Conservation (phyloP, 208 protist species). For the Trypanosoma rangeli region DNA sequence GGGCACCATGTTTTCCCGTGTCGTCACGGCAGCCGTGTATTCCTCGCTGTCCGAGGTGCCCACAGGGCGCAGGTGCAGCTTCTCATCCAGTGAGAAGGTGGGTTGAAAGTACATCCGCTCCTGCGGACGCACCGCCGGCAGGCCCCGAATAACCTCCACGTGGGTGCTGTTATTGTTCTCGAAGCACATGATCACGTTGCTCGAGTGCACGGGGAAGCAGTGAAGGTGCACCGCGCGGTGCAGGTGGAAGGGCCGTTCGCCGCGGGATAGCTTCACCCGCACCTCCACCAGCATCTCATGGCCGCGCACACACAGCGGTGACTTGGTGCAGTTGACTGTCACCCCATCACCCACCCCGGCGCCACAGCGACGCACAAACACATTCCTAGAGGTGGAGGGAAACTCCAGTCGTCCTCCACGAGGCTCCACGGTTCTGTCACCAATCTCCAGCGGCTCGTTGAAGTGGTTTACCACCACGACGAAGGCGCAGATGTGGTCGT, state of each 20-base stretch:
- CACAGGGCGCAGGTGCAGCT: conserved; percentile 50
- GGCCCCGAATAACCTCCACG: conserved; percentile 33
- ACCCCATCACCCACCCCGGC: conserved; percentile 29
- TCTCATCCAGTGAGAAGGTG: conserved; percentile 37
- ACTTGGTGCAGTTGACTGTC: conserved; percentile 49
- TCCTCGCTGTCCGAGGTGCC: conserved; percentile 14
- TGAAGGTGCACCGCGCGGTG: conserved; percentile 53
- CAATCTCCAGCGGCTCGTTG: conserved; percentile 30
- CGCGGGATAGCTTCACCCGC: conserved; percentile 32
- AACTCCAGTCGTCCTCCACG: conserved; percentile 49
- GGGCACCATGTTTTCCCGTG: conserved; percentile 27
- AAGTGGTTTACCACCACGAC: conserved; percentile 62
- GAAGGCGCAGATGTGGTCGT: conserved; percentile 29
- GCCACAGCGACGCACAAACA: conserved; percentile 31
- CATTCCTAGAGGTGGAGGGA: conserved; percentile 25
- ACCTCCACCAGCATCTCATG: conserved; percentile 64
- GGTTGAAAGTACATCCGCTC: conserved; percentile 61
- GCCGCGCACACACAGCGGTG: conserved; percentile 54
- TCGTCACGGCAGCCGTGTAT: conserved; percentile 24
- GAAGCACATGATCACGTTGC: conserved; percentile 66
- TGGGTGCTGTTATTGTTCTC: conserved; percentile 64
- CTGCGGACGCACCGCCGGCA: conserved; percentile 26
- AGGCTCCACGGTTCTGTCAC: conserved; percentile 32
- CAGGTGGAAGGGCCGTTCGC: conserved; percentile 36
- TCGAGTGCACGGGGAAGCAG: conserved; percentile 68